These are phyloP conservation scores for Paecilomyces sp. DNA, from an alignment of 2,329 filamentous ascomycete genomes.

Conservation along the genomic window DNA sequence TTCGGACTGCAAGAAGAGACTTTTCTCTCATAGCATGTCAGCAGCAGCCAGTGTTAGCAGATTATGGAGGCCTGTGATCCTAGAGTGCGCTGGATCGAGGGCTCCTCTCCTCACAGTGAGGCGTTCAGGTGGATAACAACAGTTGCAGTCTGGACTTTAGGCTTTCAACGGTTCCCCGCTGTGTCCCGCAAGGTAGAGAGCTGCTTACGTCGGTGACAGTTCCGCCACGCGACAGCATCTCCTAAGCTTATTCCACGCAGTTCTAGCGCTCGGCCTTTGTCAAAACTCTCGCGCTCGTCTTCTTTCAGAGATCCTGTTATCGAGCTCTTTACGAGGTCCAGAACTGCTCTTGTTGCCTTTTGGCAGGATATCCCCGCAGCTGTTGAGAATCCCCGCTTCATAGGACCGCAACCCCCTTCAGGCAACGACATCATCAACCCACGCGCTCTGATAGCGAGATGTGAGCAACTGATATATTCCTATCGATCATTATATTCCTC, in stretches of 20 bases:
- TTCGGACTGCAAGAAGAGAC: conserved; percentile 1
- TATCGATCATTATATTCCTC: conserved; percentile 1
- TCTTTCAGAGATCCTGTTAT: neutral
- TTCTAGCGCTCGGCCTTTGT: neutral
- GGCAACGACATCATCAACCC: neutral
- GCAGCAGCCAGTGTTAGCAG: neutral
- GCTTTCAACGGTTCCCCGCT: neutral
- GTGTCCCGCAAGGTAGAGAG: neutral
- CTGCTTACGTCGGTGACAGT: neutral
- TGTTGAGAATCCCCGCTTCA: neutral
- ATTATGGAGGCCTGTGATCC: neutral
- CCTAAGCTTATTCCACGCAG: neutral
- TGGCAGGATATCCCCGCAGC: neutral
- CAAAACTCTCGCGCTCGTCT: neutral
- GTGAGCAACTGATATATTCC: neutral
- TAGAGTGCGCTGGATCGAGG: neutral
- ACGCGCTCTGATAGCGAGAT: conserved; percentile 3
- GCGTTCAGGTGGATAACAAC: neutral
- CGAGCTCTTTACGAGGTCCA: neutral
- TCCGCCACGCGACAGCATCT: neutral
- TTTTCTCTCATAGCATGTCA: neutral
- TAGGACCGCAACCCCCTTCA: neutral
- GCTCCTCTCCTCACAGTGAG: neutral
- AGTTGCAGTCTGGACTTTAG: neutral
- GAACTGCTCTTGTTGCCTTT: neutral